phyloP scores from a whole-genome alignment of 768 basidiomycete species.

The Phlebiopsis flavidoalba region DNA sequence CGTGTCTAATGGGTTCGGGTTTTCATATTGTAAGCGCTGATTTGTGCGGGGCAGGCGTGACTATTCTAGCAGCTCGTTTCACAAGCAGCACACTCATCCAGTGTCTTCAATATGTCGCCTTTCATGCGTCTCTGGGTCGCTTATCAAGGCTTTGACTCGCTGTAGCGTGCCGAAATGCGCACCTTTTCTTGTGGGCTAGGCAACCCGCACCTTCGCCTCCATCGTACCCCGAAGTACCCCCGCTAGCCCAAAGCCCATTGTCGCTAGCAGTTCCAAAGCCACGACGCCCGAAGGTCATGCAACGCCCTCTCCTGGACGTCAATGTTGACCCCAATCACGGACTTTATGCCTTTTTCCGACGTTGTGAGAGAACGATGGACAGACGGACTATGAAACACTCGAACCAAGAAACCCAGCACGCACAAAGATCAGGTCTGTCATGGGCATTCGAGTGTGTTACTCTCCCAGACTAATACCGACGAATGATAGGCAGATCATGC shows the following conservation, averaged over 20 bases:
- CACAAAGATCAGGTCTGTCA: slow-evolving; percentile 14
- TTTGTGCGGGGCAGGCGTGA: not conserved
- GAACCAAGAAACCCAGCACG: slow-evolving; percentile 26
- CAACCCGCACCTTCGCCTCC: slow-evolving; percentile 9
- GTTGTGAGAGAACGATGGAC: slow-evolving; percentile 43
- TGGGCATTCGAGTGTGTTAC: not conserved
- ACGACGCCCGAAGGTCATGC: slow-evolving; percentile 22
- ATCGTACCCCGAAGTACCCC: slow-evolving; percentile 5
- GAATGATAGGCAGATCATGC: slow-evolving; percentile 70
- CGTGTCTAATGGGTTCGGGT: not conserved
- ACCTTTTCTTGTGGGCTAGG: not conserved
- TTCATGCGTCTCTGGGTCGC: not conserved
- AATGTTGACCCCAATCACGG: slow-evolving; percentile 60
- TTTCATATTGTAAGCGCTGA: not conserved
- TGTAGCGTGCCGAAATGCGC: not conserved
- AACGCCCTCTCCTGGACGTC: slow-evolving; percentile 40
- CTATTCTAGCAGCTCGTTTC: no score
- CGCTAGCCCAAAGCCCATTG: not conserved
- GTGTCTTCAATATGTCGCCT: not conserved
- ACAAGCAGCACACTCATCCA: not conserved
- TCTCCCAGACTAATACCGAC: not conserved
- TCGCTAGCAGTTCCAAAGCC: not conserved
- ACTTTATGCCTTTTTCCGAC: slow-evolving; percentile 73
- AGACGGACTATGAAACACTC: slow-evolving; percentile 47
- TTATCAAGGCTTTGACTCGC: not conserved